Evolutionary conservation across 139 green algal species (phyloP), one percentile per base, ranked within the genome.

Genomic region (Volvox africanus): DNA sequence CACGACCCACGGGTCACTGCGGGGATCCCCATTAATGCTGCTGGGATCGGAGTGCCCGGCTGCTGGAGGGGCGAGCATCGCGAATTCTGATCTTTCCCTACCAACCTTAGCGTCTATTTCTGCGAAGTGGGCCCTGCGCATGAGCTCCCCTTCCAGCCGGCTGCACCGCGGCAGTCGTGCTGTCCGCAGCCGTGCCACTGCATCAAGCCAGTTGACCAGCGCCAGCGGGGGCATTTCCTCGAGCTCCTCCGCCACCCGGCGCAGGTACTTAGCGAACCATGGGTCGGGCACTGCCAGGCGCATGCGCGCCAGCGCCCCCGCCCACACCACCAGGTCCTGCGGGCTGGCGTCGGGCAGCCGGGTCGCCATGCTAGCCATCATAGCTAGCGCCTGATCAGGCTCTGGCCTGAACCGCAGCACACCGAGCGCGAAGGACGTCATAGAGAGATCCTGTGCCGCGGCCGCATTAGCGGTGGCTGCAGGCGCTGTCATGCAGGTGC

Each of bases 261-360:
- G 28, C 44, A 90, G n/a, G 71, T 65, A 76, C 24, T 30, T 32
- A 0, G 11, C 71, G 1, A 81, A 22, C 86, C 86, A 90, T 16
- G 86, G 44, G 24, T 28, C 67, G 13, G 86, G 86, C 44, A 83
- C 71, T 19, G 86, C 73, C 71, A 90, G 71, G 11, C 50, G 86
- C 86, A 90, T 37, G 33, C 73, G 71, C 30, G 73, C 30, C 73
- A 84, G 73, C 18, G 73, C 32, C 11, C 6, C n/a, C 3, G 0
- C n/a, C 86, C 86, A 90, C 71, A 90, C 32, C 11, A 90, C 73
- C 50, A 90, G 73, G 73, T 90, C 86, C 30, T 73, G 86, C 50
- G 14, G 14, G 86, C 73, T 76, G 30, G 86, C 86, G 30, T 26
- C 19, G 16, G 0, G 21, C 37, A 90, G 33, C n/a, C n/a, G 50